Evolutionary conservation across 352 stramenopile genomes (phyloP), one percentile per base, ranked within the genome.

Genomic region (Phytopythium boreale): DNA sequence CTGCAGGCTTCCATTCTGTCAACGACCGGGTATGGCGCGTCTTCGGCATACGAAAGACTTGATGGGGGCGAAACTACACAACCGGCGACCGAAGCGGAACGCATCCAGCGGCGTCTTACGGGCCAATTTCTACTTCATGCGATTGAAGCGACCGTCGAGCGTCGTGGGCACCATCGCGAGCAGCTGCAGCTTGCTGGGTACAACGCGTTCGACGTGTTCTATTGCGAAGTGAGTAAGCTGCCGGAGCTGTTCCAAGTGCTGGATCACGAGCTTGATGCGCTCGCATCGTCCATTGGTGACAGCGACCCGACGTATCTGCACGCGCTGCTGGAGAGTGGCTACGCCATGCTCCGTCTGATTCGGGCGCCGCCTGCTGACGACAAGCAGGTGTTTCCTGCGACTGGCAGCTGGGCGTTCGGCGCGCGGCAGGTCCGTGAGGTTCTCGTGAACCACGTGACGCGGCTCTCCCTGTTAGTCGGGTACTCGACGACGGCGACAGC

Each of bases 201-300:
- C 73, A 93, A 90, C 59, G 78, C 85, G 4, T 93, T 96, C 67
- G 87, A 96, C 70, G 84, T 94, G 22, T 96, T 96, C 50, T 96
- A 92, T 57, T 93, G 81, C 53, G 87, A 96, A 74, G 82, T 94
- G 29, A 94, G 78, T 70, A 91, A 90, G 50, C 72, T 96, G 36
- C 59, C 74, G 4, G 85, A 94, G 50, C 58, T 96, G 5, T 92
- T 93, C 39, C 59, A 72, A 39, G 60, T 67, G 24, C 67, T 95
- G n/a, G 75, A 71, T 31, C 64, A 73, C 1, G 83, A 92, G 63
- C 71, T 92, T 24, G 66, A 87, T 53, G 64, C 72, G n/a, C 61
- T 90, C 20, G 70, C 70, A 17, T 76, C 73, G 2, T 79, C 82
- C 34, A 79, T 85, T 47, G 79, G 82, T 19, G 80, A 92, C 67